Percentiles rank a stretch among this genome's conserved stretches.
These are phyloP conservation scores for Volvox reticuliferus DNA, from an alignment of 139 green algal species.

Conservation along the genomic window DNA sequence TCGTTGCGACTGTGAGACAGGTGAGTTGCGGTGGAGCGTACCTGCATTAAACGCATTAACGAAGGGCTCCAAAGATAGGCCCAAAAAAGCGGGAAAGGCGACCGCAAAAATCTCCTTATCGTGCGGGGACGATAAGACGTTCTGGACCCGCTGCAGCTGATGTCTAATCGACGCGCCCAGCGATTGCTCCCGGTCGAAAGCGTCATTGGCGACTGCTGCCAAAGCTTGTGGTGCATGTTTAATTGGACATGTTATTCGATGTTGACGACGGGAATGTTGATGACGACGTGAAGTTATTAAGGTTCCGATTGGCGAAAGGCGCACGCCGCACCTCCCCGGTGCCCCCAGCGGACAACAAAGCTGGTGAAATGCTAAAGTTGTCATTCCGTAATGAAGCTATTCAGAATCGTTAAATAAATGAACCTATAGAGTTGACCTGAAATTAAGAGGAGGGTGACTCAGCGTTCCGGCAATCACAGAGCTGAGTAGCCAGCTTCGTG, in stretches of 20 bases:
- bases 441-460: no score
- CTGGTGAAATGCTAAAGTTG: not conserved
- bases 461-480: no score
- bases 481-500: no score
- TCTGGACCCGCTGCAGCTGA: not conserved
- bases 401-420: no score
- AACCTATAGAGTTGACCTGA: no score
- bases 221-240: no score
- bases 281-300: not conserved
- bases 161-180: not conserved
- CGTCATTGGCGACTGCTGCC: not conserved
- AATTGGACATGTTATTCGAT: no score
- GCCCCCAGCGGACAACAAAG: no score
- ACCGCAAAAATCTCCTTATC: constrained; percentile 69
- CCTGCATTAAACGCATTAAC: constrained; percentile 71
- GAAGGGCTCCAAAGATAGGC: constrained; percentile 69
- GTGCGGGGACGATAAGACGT: constrained; percentile 28
- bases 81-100: constrained; percentile 64
- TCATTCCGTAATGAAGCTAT: no score
- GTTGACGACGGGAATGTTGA: no score
- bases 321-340: not conserved
- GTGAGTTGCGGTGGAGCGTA: not conserved
- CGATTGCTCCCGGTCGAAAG: not conserved
- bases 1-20: not conserved
- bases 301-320: not conserved